Conservation (phyloP, 306 rosid genomes). For the Cucurbita moschata region DNA sequence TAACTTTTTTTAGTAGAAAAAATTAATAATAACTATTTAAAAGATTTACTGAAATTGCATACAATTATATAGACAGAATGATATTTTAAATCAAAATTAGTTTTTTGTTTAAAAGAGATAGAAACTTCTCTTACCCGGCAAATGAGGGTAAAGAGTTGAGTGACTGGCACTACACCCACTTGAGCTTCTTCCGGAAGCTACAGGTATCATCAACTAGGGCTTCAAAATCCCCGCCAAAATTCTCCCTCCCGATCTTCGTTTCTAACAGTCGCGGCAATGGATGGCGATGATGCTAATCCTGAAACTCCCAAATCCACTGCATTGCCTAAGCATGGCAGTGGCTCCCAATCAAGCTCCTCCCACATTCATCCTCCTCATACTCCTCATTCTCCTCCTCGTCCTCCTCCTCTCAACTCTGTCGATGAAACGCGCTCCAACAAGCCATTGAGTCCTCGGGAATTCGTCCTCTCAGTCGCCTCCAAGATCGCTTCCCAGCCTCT, state of each 20-base stretch:
- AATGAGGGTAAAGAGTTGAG: not conserved
- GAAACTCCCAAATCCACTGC: not conserved
- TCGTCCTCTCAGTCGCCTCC: slow-evolving; percentile 49
- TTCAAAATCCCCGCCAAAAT: slow-evolving; percentile 34
- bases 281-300: slow-evolving; percentile 11
- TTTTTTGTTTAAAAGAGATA: no score
- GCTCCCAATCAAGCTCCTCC: slow-evolving; percentile 2
- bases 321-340: not conserved
- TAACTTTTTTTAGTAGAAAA: no score
- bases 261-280: slow-evolving; percentile 15
- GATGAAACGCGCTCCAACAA: not conserved
- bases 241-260: not conserved
- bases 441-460: slow-evolving; percentile 20
- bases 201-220: slow-evolving; percentile 26
- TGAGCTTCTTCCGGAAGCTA: not conserved
- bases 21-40: no score
- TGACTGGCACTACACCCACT: not conserved
- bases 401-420: not conserved
- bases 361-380: not conserved
- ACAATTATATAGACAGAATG: no score
- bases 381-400: not conserved
- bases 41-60: no score
- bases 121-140: not conserved
- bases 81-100: no score
- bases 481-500: slow-evolving; percentile 62